Evolutionary conservation across 2,329 filamentous ascomycete species (phyloP).

Genomic region (Huntiella abstrusa): DNA sequence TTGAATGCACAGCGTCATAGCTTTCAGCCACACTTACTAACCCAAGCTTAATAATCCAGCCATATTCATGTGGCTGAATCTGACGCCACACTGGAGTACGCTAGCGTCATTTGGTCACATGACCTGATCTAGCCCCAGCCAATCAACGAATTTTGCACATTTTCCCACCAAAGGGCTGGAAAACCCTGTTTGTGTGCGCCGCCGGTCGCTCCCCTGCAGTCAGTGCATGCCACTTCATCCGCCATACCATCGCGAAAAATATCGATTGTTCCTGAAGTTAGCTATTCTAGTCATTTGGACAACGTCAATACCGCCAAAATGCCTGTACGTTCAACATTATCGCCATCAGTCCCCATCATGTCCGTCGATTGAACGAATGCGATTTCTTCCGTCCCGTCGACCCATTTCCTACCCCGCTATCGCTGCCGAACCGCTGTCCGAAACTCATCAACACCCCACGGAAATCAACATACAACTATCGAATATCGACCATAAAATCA

Average conservation of each 20-base stretch:
- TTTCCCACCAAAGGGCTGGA: conserved; percentile 10
- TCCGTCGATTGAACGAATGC: conserved; percentile 9
- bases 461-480: no score
- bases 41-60: background rate
- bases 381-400: conserved; percentile 1
- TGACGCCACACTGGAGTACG: conserved; percentile 2
- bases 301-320: conserved; percentile 12
- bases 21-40: no score
- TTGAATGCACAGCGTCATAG: conserved; percentile 5
- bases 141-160: conserved; percentile 11
- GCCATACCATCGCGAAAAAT: conserved; percentile 10
- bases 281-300: conserved; percentile 12
- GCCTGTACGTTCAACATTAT: conserved; percentile 11
- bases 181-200: conserved; percentile 9
- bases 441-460: background rate
- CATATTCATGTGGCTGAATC: background rate
- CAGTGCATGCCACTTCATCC: conserved; percentile 10
- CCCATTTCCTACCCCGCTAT: background rate
- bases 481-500: no score
- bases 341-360: conserved; percentile 6
- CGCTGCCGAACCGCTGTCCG: background rate
- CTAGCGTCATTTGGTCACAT: conserved; percentile 1
- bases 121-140: conserved; percentile 1
- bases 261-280: conserved; percentile 10
- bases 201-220: no score